Evolutionary conservation across 148 eudicot species (phyloP).

Genomic region (Fagopyrum homotropicum): DNA sequence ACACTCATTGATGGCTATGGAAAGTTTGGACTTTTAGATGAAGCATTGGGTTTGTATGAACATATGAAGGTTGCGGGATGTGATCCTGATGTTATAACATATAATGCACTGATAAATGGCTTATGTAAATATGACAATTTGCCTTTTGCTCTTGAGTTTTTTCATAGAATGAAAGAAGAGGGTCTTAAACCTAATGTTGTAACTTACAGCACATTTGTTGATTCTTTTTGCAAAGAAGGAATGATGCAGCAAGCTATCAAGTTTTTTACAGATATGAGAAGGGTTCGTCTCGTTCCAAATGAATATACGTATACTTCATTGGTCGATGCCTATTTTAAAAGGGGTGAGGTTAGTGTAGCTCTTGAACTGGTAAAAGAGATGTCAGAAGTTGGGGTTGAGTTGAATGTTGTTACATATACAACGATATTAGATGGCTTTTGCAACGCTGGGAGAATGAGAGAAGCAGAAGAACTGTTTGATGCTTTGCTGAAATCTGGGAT

Average conservation of each 20-base stretch:
- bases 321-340: conserved; percentile 79
- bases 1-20: conserved; percentile 84
- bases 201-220: conserved; percentile 90
- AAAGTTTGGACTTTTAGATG: conserved; percentile 61
- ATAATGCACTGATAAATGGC: conserved; percentile 77
- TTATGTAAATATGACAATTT: conserved; percentile 66
- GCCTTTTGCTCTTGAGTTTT: conserved; percentile 60
- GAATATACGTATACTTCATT: conserved; percentile 82
- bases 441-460: conserved; percentile 60
- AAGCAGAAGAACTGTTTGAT: conserved; percentile 62
- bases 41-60: conserved; percentile 38
- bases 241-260: conserved; percentile 76
- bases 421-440: conserved; percentile 67
- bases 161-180: conserved; percentile 54
- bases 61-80: conserved; percentile 66
- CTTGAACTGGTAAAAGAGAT: conserved; percentile 69
- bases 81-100: conserved; percentile 74
- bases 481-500: conserved; percentile 47
- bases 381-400: conserved; percentile 54
- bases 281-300: conserved; percentile 73
- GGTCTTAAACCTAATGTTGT: conserved; percentile 79
- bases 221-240: conserved; percentile 91
- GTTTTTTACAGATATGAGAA: conserved; percentile 83
- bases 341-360: conserved; percentile 52
- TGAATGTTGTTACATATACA: conserved; percentile 77